Evolutionary conservation across 495 filamentous ascomycete species (phyloP), one percentile per base, ranked within the genome.

Genomic region (Podospora bellae-mahoneyi): DNA sequence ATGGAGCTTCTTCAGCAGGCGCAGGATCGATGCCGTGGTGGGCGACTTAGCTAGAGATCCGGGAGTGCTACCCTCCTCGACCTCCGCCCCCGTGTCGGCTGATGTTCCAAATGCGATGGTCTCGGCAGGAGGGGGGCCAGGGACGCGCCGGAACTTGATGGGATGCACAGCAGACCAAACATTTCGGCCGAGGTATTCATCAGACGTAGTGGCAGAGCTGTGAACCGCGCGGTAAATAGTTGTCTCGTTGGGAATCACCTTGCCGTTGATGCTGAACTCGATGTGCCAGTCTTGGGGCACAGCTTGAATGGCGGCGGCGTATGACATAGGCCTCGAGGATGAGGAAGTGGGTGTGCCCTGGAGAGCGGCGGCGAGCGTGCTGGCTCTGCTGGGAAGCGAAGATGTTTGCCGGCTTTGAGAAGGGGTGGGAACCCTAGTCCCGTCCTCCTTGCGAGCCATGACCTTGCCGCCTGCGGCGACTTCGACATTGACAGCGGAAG

Each of bases 141-240:
- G 82, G 2, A 96, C 92, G 20, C 91, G 89, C 70, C 87, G 90
- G 81, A 96, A 98, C 65, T 94, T 97, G 78, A 99, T 92, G 1
- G 93, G 87, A 77, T 98, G 95, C 60, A 94, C 84, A 0, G 88
- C 87, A 54, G 91, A 92, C 94, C 94, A 99, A 15, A 98, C 87
- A 66, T 89, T 95, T 54, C 92, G 87, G 69, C 81, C 83, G 10
- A 85, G 81, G 56, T 88, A 83, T 62, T 96, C 92, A 20, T 90
- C 86, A n/a, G 87, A 69, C 55, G 87, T 79, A 2, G 85, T 77
- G 26, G 88, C 83, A 57, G 88, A 89, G 76, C 87, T 90, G 71
- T 97, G 92, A 18, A 98, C 91, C 60, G 94, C 96, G 57, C 94
- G 90, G 75, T 98, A 99, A 68, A 99, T 94, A 0, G 96, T 99